Conservation (phyloP, 2,329 filamentous ascomycete species). For the Phialemoniopsis sp. region DNA sequence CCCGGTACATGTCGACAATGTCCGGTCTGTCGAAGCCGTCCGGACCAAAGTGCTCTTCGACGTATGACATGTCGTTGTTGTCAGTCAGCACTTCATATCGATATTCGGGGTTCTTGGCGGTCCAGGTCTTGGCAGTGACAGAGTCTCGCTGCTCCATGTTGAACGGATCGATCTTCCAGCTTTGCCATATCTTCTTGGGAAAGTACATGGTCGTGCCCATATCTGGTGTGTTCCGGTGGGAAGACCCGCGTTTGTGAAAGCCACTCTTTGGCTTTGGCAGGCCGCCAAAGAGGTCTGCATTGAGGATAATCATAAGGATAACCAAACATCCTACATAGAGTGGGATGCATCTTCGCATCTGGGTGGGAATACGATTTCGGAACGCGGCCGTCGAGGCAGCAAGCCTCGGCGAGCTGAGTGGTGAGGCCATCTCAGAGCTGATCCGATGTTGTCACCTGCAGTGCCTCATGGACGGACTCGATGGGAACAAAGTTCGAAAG, state of each 20-base stretch:
- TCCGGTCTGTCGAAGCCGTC: slow-evolving; percentile 63
- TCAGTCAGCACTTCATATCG: slow-evolving; percentile 69
- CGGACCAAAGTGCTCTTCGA: slow-evolving; percentile 64
- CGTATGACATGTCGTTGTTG: slow-evolving; percentile 61
- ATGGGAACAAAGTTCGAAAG: too few species aligned
- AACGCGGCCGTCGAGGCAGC: slow-evolving; percentile 30
- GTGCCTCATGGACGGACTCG: too few species aligned
- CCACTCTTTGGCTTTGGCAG: background rate
- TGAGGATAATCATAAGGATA: slow-evolving; percentile 41
- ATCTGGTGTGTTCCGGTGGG: too few species aligned
- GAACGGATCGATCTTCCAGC: slow-evolving; percentile 68
- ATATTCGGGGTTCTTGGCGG: slow-evolving; percentile 59
- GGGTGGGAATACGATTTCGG: slow-evolving; percentile 36
- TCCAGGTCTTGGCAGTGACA: slow-evolving; percentile 59
- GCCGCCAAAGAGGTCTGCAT: slow-evolving; percentile 32
- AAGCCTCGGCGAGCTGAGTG: slow-evolving; percentile 29
- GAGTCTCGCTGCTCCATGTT: slow-evolving; percentile 62
- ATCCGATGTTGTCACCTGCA: slow-evolving; percentile 6
- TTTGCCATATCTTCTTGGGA: slow-evolving; percentile 71
- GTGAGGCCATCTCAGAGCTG: slow-evolving; percentile 20
- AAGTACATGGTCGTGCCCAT: slow-evolving; percentile 27
- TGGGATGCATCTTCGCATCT: slow-evolving; percentile 41
- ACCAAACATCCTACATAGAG: slow-evolving; percentile 38
- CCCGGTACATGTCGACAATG: slow-evolving; percentile 56
- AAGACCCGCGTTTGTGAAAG: too few species aligned